These are phyloP conservation scores for Zizania palustris DNA, from an alignment of 202 grass and related monocot species.

Conservation along the genomic window DNA sequence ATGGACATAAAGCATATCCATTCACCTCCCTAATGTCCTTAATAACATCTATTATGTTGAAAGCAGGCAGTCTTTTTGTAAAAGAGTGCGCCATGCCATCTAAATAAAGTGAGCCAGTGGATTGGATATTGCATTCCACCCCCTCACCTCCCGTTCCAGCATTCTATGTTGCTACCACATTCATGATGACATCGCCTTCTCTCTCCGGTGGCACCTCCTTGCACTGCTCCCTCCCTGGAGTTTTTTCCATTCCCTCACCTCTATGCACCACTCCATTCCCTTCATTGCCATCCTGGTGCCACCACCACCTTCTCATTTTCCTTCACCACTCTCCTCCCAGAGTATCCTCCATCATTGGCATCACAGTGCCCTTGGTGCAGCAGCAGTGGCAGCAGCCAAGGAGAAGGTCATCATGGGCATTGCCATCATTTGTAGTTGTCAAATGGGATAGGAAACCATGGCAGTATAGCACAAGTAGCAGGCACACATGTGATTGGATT, in stretches of 20 bases:
- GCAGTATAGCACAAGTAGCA: too few relatives aligned
- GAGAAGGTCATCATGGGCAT: too few relatives aligned
- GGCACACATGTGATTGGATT: too few relatives aligned
- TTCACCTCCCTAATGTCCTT: not conserved
- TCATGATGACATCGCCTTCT: not conserved
- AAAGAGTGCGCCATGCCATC: not conserved
- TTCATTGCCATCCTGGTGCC: not conserved
- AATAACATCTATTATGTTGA: slow-evolving; percentile 15
- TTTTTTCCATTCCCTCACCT: too few relatives aligned
- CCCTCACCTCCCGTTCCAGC: not conserved
- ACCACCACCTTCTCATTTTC: not conserved
- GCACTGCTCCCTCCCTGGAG: not conserved
- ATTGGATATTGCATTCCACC: not conserved
- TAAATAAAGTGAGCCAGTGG: not conserved
- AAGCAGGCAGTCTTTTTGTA: not conserved
- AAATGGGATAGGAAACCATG: too few relatives aligned
- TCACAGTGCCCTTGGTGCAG: too few relatives aligned
- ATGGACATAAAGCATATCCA: not conserved
- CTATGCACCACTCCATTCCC: not conserved
- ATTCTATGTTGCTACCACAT: not conserved
- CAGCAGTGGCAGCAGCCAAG: too few relatives aligned
- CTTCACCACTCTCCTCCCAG: not conserved
- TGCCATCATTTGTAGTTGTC: too few relatives aligned
- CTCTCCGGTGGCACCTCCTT: not conserved
- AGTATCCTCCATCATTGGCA: not conserved